Conservation (phyloP, 768 basidiomycete genomes). For the Boletellus ananas region DNA sequence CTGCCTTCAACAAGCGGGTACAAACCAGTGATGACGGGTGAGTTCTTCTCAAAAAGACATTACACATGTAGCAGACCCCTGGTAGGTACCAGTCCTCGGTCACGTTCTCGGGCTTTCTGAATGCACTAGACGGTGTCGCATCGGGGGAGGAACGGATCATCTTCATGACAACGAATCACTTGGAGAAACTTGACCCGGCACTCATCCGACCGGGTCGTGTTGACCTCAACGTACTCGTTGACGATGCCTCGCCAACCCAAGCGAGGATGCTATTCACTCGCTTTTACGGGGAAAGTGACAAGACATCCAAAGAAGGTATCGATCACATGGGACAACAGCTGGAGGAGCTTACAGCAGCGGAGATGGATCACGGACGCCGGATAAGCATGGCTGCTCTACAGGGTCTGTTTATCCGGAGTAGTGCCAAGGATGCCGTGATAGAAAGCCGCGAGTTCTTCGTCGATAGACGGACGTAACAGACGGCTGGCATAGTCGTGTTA, state of each 20-base stretch:
- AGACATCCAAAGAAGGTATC: constrained; percentile 33
- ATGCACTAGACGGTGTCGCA: constrained; percentile 95
- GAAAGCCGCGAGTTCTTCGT: constrained; percentile 44
- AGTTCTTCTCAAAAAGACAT: constrained; percentile 22
- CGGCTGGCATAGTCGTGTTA: constrained; percentile 8
- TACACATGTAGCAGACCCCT: constrained; percentile 9
- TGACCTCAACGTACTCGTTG: constrained; percentile 78
- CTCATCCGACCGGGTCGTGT: constrained; percentile 95
- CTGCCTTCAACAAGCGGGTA: constrained; percentile 91
- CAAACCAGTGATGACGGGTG: constrained; percentile 93
- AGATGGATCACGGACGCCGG: constrained; percentile 48
- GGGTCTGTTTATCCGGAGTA: constrained; percentile 85
- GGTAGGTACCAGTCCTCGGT: constrained; percentile 88
- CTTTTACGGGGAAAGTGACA: constrained; percentile 67
- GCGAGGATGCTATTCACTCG: constrained; percentile 71
- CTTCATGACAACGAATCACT: constrained; percentile 99
- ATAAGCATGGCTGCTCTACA: constrained; percentile 97
- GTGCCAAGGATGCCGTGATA: constrained; percentile 51
- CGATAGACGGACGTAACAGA: constrained; percentile 26
- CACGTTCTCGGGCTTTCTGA: constrained; percentile 96
- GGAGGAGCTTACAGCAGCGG: constrained; percentile 48
- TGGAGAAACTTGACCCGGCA: constrained; percentile 85
- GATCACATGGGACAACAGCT: constrained; percentile 50
- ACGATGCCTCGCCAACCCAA: constrained; percentile 82
- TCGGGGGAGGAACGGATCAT: constrained; percentile 97